Conservation (phyloP, 2,329 filamentous ascomycete species). For the Sporothrix brunneoviolacea region DNA sequence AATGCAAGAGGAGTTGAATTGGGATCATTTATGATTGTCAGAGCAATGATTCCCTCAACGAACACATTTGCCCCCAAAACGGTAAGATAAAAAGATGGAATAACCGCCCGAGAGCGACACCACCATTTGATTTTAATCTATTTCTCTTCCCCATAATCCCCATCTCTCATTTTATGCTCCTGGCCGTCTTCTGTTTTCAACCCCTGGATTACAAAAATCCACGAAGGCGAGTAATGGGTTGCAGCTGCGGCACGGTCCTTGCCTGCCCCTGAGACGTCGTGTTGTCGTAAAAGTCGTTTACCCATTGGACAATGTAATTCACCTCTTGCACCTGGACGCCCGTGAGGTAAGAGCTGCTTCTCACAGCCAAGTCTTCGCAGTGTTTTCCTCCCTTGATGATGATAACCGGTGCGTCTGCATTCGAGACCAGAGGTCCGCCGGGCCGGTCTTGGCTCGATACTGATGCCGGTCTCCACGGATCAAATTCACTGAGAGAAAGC, state of each 20-base stretch:
- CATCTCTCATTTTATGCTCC: no score
- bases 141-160: no score
- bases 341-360: conserved; percentile 37
- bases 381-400: conserved; percentile 49
- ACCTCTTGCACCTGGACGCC: conserved; percentile 41
- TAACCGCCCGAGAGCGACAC: no score
- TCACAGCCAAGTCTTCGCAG: conserved; percentile 46
- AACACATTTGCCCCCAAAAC: no score
- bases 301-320: conserved; percentile 46
- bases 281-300: conserved; percentile 39
- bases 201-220: no score
- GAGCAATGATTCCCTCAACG: no score
- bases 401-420: conserved; percentile 40
- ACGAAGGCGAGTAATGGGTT: no score
- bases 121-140: no score
- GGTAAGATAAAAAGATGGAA: no score
- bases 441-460: conserved; percentile 48
- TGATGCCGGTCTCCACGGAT: conserved; percentile 52
- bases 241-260: not conserved
- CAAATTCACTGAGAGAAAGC: conserved; percentile 36
- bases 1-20: no score
- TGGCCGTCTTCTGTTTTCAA: no score
- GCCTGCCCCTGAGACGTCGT: not conserved
- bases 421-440: conserved; percentile 45
- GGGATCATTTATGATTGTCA: no score